These are phyloP conservation scores for Pythium monospermum DNA, from an alignment of 352 stramenopile genomes.

Conservation along the genomic window DNA sequence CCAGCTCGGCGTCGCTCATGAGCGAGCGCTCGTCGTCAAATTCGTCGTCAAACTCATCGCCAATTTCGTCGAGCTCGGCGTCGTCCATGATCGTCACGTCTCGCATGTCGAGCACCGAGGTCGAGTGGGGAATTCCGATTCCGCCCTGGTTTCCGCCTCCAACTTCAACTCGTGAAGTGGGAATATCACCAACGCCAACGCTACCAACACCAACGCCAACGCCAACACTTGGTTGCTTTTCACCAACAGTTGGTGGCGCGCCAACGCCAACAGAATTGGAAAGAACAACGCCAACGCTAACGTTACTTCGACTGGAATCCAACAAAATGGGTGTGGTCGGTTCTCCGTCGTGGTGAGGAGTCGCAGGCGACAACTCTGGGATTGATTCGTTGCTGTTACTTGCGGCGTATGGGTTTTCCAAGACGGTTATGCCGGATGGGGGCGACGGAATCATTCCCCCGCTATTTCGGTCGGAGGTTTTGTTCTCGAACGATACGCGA, in stretches of 20 bases:
- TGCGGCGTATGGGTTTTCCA: slow-evolving; percentile 18
- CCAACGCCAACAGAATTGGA: neutral
- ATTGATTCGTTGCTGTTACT: slow-evolving; percentile 22
- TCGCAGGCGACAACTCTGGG: slow-evolving; percentile 17
- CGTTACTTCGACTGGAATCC: slow-evolving; percentile 1
- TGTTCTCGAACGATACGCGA: slow-evolving; percentile 17
- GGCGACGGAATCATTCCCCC: slow-evolving; percentile 6
- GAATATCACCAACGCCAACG: too few relatives aligned
- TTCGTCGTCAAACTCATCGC: slow-evolving; percentile 18
- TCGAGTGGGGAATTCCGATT: neutral
- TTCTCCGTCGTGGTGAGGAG: slow-evolving; percentile 5
- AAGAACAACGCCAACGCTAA: neutral
- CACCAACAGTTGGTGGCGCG: too few relatives aligned
- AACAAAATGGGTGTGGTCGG: slow-evolving; percentile 7
- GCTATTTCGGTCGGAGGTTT: slow-evolving; percentile 1
- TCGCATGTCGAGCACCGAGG: slow-evolving; percentile 22
- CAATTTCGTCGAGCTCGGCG: slow-evolving; percentile 16
- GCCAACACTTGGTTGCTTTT: too few relatives aligned
- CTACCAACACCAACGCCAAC: neutral
- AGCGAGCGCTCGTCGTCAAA: slow-evolving; percentile 25
- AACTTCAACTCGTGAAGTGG: neutral
- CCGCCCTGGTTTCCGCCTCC: neutral
- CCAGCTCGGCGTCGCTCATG: slow-evolving; percentile 15
- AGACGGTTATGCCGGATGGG: slow-evolving; percentile 14
- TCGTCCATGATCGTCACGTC: slow-evolving; percentile 25